Base-by-base conservation (phyloP, 2,329 filamentous ascomycete genomes). In the Ceratocystis cubensis region DNA sequence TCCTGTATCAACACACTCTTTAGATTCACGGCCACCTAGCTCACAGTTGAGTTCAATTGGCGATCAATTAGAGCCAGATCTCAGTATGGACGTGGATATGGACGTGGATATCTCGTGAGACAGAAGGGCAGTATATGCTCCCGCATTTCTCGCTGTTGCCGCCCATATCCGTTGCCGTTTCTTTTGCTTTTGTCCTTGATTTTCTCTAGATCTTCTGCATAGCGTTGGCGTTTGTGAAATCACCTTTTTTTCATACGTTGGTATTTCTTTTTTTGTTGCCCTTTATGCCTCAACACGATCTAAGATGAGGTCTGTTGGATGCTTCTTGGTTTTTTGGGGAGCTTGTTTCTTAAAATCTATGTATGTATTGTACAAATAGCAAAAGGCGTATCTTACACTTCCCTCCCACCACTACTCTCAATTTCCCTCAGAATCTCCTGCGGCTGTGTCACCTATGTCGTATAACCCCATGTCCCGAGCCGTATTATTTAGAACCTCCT, bases 11-110 rank as follows among this genome's bases (percentile, higher is more conserved):
- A 30, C 59, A 22, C 65, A 41, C 10, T 64, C 53, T 25, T n/a
- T 59, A 5, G 73, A 77, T 17, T 79, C 79, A 41, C 73, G 80
- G 62, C 78, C 80, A 20, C 76, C 76, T 20, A 84, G 81, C 69
- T 84, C 82, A 2, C 81, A 81, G 0, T 75, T 85, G 7, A 84
- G 82, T 69, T 85, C 82, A 2, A 76, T 85, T 1, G 80, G 79
- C 2, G 82, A 83, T 68, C 72, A 75, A 61, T 72, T 77, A 44
- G 76, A 78, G 63, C 76, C 75, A 46, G 77, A 77, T 20, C 72
- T 75, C 45, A 75, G 73, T 46, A 77, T 78, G 25, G 77, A 76
- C 30, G 82, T 83, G 78, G 78, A 81, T 65, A 69, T 80, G 69
- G 76, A 63, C 30, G 28, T 20, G 25, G 28, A 59, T 15, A 59